Evolutionary conservation across 805 yeast genomes (phyloP).

Genomic region (Candida ascalaphidarum): DNA sequence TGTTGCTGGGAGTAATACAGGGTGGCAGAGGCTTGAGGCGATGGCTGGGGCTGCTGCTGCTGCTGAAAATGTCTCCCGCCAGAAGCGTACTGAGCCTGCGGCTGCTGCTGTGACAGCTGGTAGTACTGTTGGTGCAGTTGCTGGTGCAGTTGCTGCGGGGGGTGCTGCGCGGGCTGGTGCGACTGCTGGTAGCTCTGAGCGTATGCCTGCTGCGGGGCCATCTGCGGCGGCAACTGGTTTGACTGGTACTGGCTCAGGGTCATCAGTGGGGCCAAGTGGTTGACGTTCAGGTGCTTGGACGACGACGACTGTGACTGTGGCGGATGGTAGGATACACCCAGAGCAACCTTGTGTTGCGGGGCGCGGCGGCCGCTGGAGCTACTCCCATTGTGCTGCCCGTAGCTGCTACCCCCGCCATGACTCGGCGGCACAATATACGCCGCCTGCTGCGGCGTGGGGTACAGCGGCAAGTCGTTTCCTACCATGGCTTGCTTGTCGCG

Average conservation of each 20-base stretch:
- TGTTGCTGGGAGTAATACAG: too few species aligned
- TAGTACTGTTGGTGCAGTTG: conserved; percentile 1
- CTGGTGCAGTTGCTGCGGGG: conserved; percentile 1
- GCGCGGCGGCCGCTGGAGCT: too few species aligned
- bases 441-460: conserved; percentile 40
- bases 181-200: conserved; percentile 1
- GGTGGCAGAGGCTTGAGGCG: not conserved
- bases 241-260: conserved; percentile 1
- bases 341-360: too few species aligned
- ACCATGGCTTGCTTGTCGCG: not conserved
- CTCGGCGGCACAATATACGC: conserved; percentile 15
- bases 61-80: too few species aligned
- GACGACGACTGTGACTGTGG: not conserved
- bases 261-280: not conserved
- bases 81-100: conserved; percentile 1
- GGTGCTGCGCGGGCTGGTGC: conserved; percentile 3
- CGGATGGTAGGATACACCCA: too few species aligned
- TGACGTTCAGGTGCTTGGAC: conserved; percentile 1
- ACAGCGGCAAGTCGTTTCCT: conserved; percentile 31
- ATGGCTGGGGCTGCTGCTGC: not conserved
- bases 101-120: conserved; percentile 1
- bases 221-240: not conserved
- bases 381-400: not conserved
- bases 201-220: not conserved
- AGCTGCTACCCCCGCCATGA: too few species aligned